These are phyloP conservation scores for Apiospora malaysiana DNA, from an alignment of 2,329 filamentous ascomycete genomes.

Conservation along the genomic window DNA sequence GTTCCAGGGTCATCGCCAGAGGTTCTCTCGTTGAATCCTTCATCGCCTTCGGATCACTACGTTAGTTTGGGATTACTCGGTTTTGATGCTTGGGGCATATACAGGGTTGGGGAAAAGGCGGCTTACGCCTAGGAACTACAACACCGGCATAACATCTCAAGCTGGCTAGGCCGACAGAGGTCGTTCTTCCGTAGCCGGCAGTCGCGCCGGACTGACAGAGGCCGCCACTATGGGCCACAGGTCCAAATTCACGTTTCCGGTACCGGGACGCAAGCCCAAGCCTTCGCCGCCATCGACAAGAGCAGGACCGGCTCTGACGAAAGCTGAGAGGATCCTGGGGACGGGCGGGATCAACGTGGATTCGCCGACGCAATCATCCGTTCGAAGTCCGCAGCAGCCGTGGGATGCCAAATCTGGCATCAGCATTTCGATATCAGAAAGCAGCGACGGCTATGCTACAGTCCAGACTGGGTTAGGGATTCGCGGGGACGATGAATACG, in stretches of 20 bases:
- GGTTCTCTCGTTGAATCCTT: neutral
- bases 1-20: neutral
- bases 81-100: neutral
- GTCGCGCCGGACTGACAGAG: neutral
- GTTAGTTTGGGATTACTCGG: neutral
- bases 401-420: slow-evolving; percentile 55
- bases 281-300: slow-evolving; percentile 37
- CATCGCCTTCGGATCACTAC: neutral
- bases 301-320: slow-evolving; percentile 50
- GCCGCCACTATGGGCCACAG: slow-evolving; percentile 42
- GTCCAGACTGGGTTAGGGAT: slow-evolving; percentile 35
- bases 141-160: neutral
- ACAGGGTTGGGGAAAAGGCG: neutral
- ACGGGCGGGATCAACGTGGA: slow-evolving; percentile 52
- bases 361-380: slow-evolving; percentile 31
- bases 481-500: slow-evolving; percentile 29
- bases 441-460: slow-evolving; percentile 42
- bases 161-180: neutral
- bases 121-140: neutral
- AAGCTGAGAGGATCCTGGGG: slow-evolving; percentile 58
- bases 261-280: slow-evolving; percentile 54
- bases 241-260: slow-evolving; percentile 55
- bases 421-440: slow-evolving; percentile 52
- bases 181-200: neutral
- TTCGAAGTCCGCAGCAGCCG: slow-evolving; percentile 27